Evolutionary conservation across 768 basidiomycete genomes (phyloP).

Genomic region (Dacryopinax spathularia): DNA sequence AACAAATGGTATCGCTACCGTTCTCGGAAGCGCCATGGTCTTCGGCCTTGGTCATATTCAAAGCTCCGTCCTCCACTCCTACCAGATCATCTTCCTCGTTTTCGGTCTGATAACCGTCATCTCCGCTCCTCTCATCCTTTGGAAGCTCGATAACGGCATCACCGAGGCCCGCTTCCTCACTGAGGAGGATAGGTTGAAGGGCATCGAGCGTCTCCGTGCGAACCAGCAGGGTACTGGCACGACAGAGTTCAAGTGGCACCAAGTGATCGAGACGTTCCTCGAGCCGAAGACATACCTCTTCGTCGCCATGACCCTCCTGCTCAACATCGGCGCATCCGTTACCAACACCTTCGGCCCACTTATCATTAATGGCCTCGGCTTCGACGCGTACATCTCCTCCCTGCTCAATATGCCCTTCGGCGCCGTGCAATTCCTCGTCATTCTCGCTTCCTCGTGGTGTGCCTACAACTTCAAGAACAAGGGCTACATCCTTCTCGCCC

Average conservation of each 20-base stretch:
- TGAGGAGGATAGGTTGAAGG: conserved; percentile 15
- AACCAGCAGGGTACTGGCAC: conserved; percentile 10
- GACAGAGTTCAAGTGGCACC: conserved; percentile 8
- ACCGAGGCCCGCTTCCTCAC: conserved; percentile 15
- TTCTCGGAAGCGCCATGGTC: not conserved
- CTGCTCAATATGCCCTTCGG: conserved; percentile 14
- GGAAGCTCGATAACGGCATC: conserved; percentile 13
- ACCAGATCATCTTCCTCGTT: conserved; percentile 16
- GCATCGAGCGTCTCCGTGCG: conserved; percentile 16
- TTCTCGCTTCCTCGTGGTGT: conserved; percentile 15
- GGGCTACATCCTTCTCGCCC: conserved; percentile 13
- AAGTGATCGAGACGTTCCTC: conserved; percentile 12
- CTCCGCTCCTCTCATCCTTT: conserved; percentile 10
- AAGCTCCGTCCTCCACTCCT: conserved; percentile 4
- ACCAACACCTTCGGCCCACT: conserved; percentile 16
- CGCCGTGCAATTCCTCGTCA: conserved; percentile 18
- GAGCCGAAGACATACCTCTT: conserved; percentile 15
- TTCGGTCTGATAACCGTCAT: conserved; percentile 12
- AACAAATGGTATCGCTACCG: conserved; percentile 9
- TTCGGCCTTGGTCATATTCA: conserved; percentile 6
- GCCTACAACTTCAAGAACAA: conserved; percentile 18
- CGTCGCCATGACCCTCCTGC: conserved; percentile 7
- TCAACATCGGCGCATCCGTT: conserved; percentile 15
- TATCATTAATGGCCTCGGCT: conserved; percentile 14
- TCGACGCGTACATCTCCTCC: not conserved